Conservation (phyloP, 2,329 filamentous ascomycete species). For the Microcyclosporella mali region DNA sequence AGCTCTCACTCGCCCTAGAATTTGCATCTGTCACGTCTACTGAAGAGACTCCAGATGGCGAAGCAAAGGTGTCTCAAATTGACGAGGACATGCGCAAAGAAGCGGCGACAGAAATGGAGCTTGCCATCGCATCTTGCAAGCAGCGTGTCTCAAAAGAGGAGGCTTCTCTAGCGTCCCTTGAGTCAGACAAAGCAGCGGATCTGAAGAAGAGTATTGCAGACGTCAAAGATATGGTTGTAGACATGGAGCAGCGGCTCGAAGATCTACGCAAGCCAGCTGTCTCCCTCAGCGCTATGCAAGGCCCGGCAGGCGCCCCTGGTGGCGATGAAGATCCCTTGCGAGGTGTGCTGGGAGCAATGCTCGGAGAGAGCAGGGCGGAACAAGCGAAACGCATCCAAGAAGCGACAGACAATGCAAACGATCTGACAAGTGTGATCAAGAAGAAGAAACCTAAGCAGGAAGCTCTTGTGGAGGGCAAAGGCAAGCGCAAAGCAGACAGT, state of each 20-base stretch:
- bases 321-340: conserved; percentile 41
- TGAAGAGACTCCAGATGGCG: conserved; percentile 40
- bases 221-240: conserved; percentile 69
- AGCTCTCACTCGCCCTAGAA: conserved; percentile 88
- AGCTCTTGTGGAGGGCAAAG: conserved; percentile 19
- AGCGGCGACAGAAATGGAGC: conserved; percentile 63
- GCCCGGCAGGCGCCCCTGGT: conserved; percentile 44
- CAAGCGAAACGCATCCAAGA: conserved; percentile 62
- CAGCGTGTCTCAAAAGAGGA: conserved; percentile 66
- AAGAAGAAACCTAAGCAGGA: conserved; percentile 47
- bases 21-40: conserved; percentile 71
- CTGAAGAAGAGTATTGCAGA: conserved; percentile 59
- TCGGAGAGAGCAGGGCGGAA: conserved; percentile 57
- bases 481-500: conserved; percentile 27
- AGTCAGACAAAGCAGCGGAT: conserved; percentile 56
- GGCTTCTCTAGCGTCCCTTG: conserved; percentile 51
- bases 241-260: conserved; percentile 70
- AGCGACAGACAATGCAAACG: conserved; percentile 66
- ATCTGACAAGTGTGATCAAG: conserved; percentile 67
- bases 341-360: conserved; percentile 57
- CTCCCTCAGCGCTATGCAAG: conserved; percentile 43
- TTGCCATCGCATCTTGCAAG: conserved; percentile 66
- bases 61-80: conserved; percentile 41
- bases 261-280: conserved; percentile 62
- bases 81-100: conserved; percentile 67